Base-by-base conservation (phyloP, 108 stramenopile genomes). In the Skeletonema costatum region DNA sequence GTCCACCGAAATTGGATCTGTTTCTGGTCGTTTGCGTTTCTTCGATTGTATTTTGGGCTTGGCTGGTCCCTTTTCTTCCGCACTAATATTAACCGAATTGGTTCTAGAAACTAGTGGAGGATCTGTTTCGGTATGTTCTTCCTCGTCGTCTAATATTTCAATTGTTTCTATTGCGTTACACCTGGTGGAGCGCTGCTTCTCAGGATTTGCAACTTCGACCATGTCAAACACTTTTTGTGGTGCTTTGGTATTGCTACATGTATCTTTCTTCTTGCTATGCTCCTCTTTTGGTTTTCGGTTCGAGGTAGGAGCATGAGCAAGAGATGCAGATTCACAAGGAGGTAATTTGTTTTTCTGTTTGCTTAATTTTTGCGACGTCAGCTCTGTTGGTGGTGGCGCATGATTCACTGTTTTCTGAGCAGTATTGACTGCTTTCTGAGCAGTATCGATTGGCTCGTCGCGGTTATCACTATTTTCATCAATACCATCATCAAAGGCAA, bases 81-180 rank as follows among this genome's bases (percentile, higher is more conserved):
- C 1, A n/a, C 9, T 25, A 25, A 21, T 8, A n/a, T 11, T 56
- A 56, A 56, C 53, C 25, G 53, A 56, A 25, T 56, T 56, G 53
- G 19, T 29, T 25, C 53, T 56, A 56, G 53, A 25, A 7, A 56
- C 53, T 7, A 29, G 7, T 2, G 53, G 53, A 56, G 25, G 25
- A 56, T 56, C 53, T 25, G 3, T 29, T 25, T n/a, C 19, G 14
- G 11, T 29, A 42, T 25, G 30, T 21, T 67, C 42, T 46, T 39
- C 19, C 17, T 65, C 51, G 32, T 74, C 74, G 60, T 75, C 65
- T 0, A 59, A 25, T 21, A 75, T 67, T 59, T 67, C 74, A 60
- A 75, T 60, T 7, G 39, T 38, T 32, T 68, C 59, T 67, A 39
- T 12, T 72, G 30, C 39, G 6, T 64, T 32, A n/a, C 29, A 39